Evolutionary conservation across 75 land plant genomes (phyloP), one percentile per base, ranked within the genome.

Genomic region (Selaginella tamariscina): DNA sequence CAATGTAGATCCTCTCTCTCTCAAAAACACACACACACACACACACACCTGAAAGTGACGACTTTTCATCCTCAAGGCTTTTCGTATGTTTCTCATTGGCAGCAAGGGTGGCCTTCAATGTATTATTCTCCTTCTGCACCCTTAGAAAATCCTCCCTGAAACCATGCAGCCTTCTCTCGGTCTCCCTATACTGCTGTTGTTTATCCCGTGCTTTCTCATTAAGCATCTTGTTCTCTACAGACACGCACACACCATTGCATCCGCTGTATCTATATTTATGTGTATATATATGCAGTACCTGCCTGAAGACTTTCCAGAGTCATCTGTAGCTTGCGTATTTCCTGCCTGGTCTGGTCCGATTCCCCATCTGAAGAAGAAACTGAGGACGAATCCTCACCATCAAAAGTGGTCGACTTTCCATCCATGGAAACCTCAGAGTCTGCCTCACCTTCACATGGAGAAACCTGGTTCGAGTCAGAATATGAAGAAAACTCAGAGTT

Each of bases 261-360:
- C n/a, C n/a, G n/a, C n/a, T n/a, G n/a, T n/a, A n/a, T n/a, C n/a
- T n/a, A n/a, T n/a, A n/a, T n/a, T n/a, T n/a, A n/a, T n/a, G n/a
- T 32, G 72, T 56, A 0, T 82, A 56, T 84, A 80, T 64, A 74
- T 78, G 29, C 79, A 68, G 70, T 75, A 78, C 67, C 79, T 82
- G 24, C 32, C 80, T 83, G 72, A 80, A 32, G n/a, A 75, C 82
- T 54, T 67, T 56, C 72, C 80, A 66, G 54, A 56, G 70, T 54
- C 72, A 56, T 30, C 66, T 33, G 54, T 65, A 33, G 33, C 81
- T 75, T 65, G 63, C 66, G n/a, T 70, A 74, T 30, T 78, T 72
- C 32, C 73, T 54, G 60, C 39, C 64, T 0, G 32, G 65, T 29
- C 68, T 76, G 56, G 59, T 28, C 77, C 80, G 39, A 69, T 70